These are phyloP conservation scores for Magnolia changhungtana DNA, from an alignment of 164 flowering plant species.

Conservation along the genomic window DNA sequence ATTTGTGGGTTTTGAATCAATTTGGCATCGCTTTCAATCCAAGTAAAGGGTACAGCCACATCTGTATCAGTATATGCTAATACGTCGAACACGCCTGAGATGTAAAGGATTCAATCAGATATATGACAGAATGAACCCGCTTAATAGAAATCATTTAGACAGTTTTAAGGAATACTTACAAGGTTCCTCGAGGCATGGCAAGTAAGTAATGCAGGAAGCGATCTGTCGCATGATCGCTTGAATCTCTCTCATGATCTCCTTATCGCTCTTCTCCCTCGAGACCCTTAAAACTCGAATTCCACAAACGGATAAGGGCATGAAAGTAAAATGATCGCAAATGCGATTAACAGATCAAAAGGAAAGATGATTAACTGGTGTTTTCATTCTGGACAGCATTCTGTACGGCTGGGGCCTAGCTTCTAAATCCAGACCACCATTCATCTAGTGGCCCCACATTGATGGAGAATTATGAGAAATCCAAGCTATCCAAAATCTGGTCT, in stretches of 20 bases:
- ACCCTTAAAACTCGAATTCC: constrained; percentile 40
- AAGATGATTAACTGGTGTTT: not conserved
- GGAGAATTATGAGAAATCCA: not conserved
- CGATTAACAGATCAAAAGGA: not conserved
- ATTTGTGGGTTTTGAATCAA: constrained; percentile 90
- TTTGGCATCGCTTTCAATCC: constrained; percentile 97
- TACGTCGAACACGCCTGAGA: constrained; percentile 91
- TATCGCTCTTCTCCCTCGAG: constrained; percentile 94
- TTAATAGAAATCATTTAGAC: not conserved
- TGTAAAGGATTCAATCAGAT: not conserved
- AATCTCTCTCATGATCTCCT: constrained; percentile 97
- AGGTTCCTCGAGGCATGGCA: constrained; percentile 95
- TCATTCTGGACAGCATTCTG: not conserved
- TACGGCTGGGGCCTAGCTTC: not conserved
- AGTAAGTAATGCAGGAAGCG: constrained; percentile 84
- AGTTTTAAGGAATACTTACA: constrained; percentile 37
- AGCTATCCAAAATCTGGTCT: not conserved
- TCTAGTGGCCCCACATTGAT: not conserved
- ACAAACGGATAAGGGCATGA: not conserved
- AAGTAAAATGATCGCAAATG: not conserved
- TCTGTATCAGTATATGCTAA: constrained; percentile 91
- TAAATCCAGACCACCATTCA: not conserved
- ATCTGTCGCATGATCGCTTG: constrained; percentile 98
- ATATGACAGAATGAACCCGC: not conserved
- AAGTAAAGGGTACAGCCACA: constrained; percentile 80